Base-by-base conservation (phyloP, 176 grass and related monocot genomes). In the Ensete glaucum region DNA sequence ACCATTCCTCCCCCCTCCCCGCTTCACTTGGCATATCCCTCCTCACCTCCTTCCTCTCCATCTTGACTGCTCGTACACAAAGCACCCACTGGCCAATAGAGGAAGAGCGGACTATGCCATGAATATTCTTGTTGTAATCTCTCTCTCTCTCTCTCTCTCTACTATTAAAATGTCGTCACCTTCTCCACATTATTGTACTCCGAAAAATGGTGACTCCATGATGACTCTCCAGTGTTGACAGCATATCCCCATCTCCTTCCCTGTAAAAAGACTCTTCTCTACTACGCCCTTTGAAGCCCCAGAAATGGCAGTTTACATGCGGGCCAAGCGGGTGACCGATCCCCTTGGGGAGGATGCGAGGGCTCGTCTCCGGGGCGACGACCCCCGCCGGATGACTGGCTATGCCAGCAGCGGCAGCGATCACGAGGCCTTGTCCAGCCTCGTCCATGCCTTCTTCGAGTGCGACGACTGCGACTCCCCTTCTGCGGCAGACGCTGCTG, bases 361-460 rank as follows among this genome's bases (percentile, higher is more conserved):
- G 67, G 75, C 82, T 29, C 79, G 82, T 55, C 71, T 88, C 51
- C 34, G 57, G 6, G 57, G 34, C 17, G 43, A 58, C 3, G 56
- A 19, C 2, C 16, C 1, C 26, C 8, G 17, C 74, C 11, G 26
- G 54, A 2, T 54, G 19, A 48, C 66, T 14, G 73, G 69, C 63
- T 21, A 43, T 2, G 14, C 23, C 64, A 81, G 78, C 20, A 82
- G 86, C 75, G 86, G 86, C 79, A 84, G 75, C 71, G 79, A 82
- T 79, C 82, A 84, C 53, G 79, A 84, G 15, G 82, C 74, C 0
- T 25, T 72, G 19, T 84, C 82, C 50, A 70, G 16, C 54, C 86
- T 88, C 56, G 50, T 88, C 71, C 80, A 84, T 64, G 86, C 76
- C 71, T 77, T 88, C 82, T 71, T 84, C 55, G 78, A 81, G 51